Evolutionary conservation across 257 asterid genomes (phyloP), one percentile per base, ranked within the genome.

Genomic region (Gardenia jasminoides): DNA sequence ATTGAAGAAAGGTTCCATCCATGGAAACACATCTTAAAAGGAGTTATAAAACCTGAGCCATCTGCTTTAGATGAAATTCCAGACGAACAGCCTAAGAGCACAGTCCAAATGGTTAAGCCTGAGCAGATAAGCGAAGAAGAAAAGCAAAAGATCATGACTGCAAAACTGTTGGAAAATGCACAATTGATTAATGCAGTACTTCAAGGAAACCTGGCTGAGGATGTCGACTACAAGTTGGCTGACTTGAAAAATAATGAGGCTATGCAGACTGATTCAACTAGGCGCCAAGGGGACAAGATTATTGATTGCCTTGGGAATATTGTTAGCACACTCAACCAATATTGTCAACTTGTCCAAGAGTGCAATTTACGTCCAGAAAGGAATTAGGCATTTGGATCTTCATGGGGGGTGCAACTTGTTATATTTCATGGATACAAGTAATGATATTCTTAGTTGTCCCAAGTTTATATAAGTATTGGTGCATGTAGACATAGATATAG

Each of bases 211-310:
- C 39, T 85, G 31, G 82, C 74, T 7, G 90, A 88, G n/a, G 92
- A 90, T 30, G 74, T 78, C 13, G 92, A 88, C 79, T 87, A 67
- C 87, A 86, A 72, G 61, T 68, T 86, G 73, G 83, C 82, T 3
- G 91, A 88, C 80, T 70, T 82, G 84, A 89, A 80, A 84, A 86
- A 86, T 46, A 62, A 75, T 1, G 96, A 88, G 79, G 88, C 87
- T 50, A 77, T 81, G 26, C 84, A 86, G 75, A 83, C 76, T 50
- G 94, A 90, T 80, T 69, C 83, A 5, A 80, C 85, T 20, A 86
- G 97, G 83, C 84, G 81, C 30, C 91, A 90, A 82, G 97, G 94
- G 36, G 93, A 88, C 82, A 80, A 88, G 82, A 90, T 93, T 76
- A 91, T 93, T 7, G 89, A 88, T 58, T 85, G 86, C 83, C 91